A percentile compares a stretch with the other conserved stretches of the same genome.
Conservation (phyloP, 225 moss, liverwort and hornwort species). For the Lunularia cruciata region DNA sequence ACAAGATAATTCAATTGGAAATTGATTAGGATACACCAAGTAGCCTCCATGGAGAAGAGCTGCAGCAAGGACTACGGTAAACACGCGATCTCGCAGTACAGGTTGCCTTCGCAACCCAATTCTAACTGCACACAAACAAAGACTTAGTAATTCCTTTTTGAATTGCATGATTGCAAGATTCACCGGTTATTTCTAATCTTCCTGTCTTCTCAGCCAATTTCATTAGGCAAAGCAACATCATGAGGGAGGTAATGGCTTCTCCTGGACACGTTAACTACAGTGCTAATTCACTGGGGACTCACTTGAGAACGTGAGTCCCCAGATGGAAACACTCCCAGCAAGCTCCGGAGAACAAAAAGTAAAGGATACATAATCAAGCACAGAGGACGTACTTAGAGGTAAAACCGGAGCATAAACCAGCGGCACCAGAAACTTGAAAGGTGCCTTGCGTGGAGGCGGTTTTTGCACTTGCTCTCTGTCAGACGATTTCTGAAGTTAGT, state of each 20-base stretch:
- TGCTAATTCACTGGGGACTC: too few relatives aligned
- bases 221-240: background rate
- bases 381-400: slow-evolving; percentile 66
- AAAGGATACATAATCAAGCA: too few relatives aligned
- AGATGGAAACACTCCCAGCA: too few relatives aligned
- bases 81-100: slow-evolving; percentile 77
- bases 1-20: background rate
- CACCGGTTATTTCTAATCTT: background rate
- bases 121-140: slow-evolving; percentile 64
- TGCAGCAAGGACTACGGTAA: slow-evolving; percentile 79
- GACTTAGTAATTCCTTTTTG: too few relatives aligned
- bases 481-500: too few relatives aligned
- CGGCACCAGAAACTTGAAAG: slow-evolving; percentile 96
- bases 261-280: background rate
- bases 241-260: background rate
- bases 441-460: slow-evolving; percentile 69
- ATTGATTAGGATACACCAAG: slow-evolving; percentile 86
- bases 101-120: slow-evolving; percentile 85
- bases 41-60: slow-evolving; percentile 97
- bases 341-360: too few relatives aligned
- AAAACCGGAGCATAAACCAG: slow-evolving; percentile 89
- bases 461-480: slow-evolving; percentile 66
- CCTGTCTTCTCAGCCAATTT: too few relatives aligned
- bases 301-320: too few relatives aligned
- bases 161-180: too few relatives aligned